phyloP scores from a whole-genome alignment of 1,284 basidiomycete genomes.

The Cutaneotrichosporon sp. region DNA sequence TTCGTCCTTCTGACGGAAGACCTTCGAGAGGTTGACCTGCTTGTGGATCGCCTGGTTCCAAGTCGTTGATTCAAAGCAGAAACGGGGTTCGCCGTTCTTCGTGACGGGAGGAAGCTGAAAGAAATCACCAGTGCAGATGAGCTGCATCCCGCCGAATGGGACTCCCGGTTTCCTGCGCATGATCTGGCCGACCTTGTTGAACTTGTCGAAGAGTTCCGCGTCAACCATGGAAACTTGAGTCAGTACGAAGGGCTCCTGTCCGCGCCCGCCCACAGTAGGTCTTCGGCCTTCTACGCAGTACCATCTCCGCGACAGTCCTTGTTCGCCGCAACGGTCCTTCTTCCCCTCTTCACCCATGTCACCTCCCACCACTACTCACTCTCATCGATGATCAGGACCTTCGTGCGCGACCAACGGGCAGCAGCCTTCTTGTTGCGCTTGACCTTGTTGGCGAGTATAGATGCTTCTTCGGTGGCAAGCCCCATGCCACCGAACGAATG shows the following conservation, averaged over 20 bases:
- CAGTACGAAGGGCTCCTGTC: not conserved
- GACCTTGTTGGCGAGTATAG: constrained; percentile 67
- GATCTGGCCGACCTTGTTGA: constrained; percentile 50
- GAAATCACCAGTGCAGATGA: constrained; percentile 92
- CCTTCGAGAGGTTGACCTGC: constrained; percentile 82
- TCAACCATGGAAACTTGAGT: constrained; percentile 92
- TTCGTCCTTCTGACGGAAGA: constrained; percentile 69
- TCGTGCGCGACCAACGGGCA: constrained; percentile 69
- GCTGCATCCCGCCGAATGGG: constrained; percentile 94
- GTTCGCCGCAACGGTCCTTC: not conserved
- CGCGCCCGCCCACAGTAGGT: no score
- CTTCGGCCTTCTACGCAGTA: no score
- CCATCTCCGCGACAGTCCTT: no score
- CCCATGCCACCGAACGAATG: constrained; percentile 92
- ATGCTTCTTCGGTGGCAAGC: constrained; percentile 68
- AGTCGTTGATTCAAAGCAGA: constrained; percentile 83
- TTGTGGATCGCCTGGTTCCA: constrained; percentile 77
- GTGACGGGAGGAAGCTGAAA: constrained; percentile 93
- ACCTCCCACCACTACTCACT: constrained; percentile 55
- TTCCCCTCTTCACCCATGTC: not conserved
- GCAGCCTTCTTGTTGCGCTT: constrained; percentile 67
- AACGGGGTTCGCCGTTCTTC: constrained; percentile 59
- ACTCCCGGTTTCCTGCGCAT: constrained; percentile 60
- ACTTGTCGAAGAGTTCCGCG: constrained; percentile 64
- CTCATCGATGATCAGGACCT: constrained; percentile 92